Evolutionary conservation across 2,329 filamentous ascomycete genomes (phyloP).

Genomic region (Thermoascus crustaceus): DNA sequence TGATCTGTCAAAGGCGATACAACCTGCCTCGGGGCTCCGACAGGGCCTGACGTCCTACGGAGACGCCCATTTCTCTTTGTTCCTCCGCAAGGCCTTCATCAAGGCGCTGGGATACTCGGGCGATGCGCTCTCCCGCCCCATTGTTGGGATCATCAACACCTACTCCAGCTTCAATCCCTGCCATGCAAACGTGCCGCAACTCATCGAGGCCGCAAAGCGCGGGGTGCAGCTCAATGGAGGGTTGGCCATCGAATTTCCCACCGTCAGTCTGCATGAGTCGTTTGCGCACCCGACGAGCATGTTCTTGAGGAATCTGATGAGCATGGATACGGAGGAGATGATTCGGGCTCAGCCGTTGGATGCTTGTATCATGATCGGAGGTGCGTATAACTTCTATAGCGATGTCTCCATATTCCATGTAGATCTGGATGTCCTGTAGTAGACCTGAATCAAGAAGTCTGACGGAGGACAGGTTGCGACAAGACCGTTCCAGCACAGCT

Average conservation of each 20-base stretch:
- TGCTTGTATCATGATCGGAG: slow-evolving; percentile 59
- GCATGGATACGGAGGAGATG: slow-evolving; percentile 76
- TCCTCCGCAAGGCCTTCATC: slow-evolving; percentile 68
- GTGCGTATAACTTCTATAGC: slow-evolving; percentile 28
- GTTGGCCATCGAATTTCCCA: slow-evolving; percentile 63
- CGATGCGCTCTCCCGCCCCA: slow-evolving; percentile 60
- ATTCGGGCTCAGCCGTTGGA: slow-evolving; percentile 63
- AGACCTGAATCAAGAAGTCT: slow-evolving; percentile 1
- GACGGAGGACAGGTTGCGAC: slow-evolving; percentile 52
- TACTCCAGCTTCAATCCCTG: slow-evolving; percentile 67
- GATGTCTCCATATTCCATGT: too few species aligned
- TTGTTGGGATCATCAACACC: slow-evolving; percentile 68
- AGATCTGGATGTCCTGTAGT: too few species aligned
- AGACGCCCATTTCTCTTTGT: slow-evolving; percentile 66
- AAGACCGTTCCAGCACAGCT: slow-evolving; percentile 67
- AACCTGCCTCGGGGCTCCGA: slow-evolving; percentile 47
- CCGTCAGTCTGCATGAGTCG: slow-evolving; percentile 62
- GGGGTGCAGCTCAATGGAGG: slow-evolving; percentile 61
- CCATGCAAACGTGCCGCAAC: slow-evolving; percentile 62
- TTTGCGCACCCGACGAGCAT: slow-evolving; percentile 66
- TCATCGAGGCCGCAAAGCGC: slow-evolving; percentile 62
- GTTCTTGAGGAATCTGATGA: slow-evolving; percentile 67
- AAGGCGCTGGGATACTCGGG: slow-evolving; percentile 68
- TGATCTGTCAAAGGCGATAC: slow-evolving; percentile 48
- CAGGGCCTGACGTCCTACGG: slow-evolving; percentile 62